Base-by-base conservation (phyloP, 164 flowering plant species). In the Piper betle region DNA sequence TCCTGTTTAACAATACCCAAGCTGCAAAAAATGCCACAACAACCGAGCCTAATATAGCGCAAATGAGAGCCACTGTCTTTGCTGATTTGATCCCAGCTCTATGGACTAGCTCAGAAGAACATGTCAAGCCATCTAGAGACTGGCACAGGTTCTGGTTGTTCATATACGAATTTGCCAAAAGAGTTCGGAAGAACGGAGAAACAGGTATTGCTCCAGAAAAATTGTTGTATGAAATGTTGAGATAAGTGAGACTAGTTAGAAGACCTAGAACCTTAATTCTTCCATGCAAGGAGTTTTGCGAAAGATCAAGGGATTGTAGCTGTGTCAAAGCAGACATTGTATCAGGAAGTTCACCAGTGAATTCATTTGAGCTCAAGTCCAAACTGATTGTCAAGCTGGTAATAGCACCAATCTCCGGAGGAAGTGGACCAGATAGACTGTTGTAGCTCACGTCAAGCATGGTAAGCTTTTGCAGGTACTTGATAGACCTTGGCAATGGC, bases 131-230 rank as follows among this genome's bases (percentile, higher is more conserved):
- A 71, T 93, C 96, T 19, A 72, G 12, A 9, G 98, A 89, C 61
- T 78, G 68, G 58, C 98, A 93, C 3, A 93, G 80, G 12, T 73
- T 68, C 7, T 76, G 74, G 64, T 90, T 88, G 41, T 78, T 64
- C 40, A 86, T 75, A 65, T 78, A 90, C 2, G 93, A 82, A 68
- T 69, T 78, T 11, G 72, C 60, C 33, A 88, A 74, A 17, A 90
- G 66, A 38, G 89, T 85, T 71, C 79, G 74, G 75, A 94, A 88
- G 66, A 91, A 88, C 16, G 91, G 90, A 3, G 96, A 82, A 4
- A 84, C 78, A 1, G 97, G 96, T 18, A 88, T 82, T 17, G 93
- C 91, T 43, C 99, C 99, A 0, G 99, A 85, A 75, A 94, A 91
- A 63, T 91, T 84, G 68, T 91, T 94, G 73, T 38, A 84, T 8